Conservation (phyloP, 805 yeast species). For the Candida fluviatilis region DNA sequence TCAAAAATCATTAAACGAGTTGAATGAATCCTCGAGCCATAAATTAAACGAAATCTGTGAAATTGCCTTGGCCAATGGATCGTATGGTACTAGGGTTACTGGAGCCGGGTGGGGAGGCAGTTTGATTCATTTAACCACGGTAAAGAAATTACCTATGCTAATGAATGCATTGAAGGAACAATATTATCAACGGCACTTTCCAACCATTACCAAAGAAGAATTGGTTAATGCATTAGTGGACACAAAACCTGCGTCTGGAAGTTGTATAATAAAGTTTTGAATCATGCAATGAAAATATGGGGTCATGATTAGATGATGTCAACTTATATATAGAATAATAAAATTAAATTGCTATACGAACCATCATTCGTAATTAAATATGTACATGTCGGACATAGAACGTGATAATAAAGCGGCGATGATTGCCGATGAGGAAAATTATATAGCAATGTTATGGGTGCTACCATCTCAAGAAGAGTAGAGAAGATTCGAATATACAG, state of each 20-base stretch:
- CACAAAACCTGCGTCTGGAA: slow-evolving; percentile 55
- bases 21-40: slow-evolving; percentile 52
- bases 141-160: slow-evolving; percentile 34
- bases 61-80: slow-evolving; percentile 53
- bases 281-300: too few relatives aligned
- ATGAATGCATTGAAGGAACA: slow-evolving; percentile 42
- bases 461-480: too few relatives aligned
- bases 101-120: slow-evolving; percentile 84
- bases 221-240: slow-evolving; percentile 50
- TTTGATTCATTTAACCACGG: slow-evolving; percentile 57
- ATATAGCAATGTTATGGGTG: too few relatives aligned
- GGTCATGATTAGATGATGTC: too few relatives aligned
- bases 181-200: slow-evolving; percentile 48
- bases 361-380: too few relatives aligned
- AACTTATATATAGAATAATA: too few relatives aligned
- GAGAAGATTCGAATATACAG: too few relatives aligned
- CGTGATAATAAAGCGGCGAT: too few relatives aligned
- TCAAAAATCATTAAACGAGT: slow-evolving; percentile 47
- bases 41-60: slow-evolving; percentile 51
- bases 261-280: slow-evolving; percentile 7
- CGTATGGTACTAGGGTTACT: slow-evolving; percentile 66
- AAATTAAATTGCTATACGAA: too few relatives aligned
- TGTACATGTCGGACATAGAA: too few relatives aligned
- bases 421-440: too few relatives aligned
- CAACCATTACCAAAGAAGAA: slow-evolving; percentile 42